Percentiles rank a stretch among this genome's conserved stretches.
Evolutionary conservation across 2,329 filamentous ascomycete species (phyloP).

Genomic region (Colletotrichum viniferum): DNA sequence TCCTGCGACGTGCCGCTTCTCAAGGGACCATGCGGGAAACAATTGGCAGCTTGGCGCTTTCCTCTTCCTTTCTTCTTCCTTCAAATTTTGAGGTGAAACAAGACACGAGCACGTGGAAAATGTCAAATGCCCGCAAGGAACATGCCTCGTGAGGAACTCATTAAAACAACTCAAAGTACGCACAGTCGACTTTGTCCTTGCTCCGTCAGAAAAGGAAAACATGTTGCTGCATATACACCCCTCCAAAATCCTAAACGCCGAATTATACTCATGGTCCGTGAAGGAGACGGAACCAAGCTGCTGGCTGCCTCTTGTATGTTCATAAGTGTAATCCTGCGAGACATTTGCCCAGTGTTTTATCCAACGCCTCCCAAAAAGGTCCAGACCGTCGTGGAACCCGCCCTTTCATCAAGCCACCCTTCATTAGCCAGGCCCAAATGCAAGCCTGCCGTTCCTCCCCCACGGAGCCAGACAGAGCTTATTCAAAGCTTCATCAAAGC

Average conservation of each 20-base stretch:
- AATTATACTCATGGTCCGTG: neutral
- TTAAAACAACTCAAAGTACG: neutral
- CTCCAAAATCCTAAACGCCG: neutral
- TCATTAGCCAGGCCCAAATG: constrained; percentile 2
- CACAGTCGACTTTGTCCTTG: neutral
- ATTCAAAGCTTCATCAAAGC: neutral
- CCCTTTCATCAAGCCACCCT: constrained; percentile 4
- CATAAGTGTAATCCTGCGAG: neutral
- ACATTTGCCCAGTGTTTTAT: neutral
- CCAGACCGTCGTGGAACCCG: constrained; percentile 14
- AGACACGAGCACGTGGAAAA: constrained; percentile 3
- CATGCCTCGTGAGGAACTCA: neutral
- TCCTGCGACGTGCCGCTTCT: neutral
- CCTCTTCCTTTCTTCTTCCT: neutral
- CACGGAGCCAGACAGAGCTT: neutral
- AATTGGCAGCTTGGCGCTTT: neutral
- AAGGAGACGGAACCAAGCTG: neutral
- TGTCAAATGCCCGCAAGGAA: neutral
- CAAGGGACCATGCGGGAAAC: neutral
- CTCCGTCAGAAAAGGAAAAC: neutral
- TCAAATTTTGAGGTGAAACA: neutral
- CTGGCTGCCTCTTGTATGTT: neutral
- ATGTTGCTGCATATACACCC: neutral
- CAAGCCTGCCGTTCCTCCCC: neutral
- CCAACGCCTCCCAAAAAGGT: neutral